Base-by-base conservation (phyloP, 495 filamentous ascomycete species). In the Penicillium alfredii region DNA sequence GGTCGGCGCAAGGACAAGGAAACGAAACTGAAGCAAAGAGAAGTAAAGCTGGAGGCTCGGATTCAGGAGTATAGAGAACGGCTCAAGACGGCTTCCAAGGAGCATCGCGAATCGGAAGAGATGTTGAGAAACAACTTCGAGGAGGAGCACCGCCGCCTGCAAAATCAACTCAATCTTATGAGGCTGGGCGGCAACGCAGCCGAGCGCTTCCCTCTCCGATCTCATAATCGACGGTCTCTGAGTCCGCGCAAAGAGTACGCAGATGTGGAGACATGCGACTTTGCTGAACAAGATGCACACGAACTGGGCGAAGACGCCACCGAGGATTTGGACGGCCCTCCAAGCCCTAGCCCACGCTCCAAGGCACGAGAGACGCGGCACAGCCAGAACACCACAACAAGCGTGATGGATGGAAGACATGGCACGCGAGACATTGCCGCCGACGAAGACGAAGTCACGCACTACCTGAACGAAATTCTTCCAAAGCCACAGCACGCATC, bases 1-100 rank as follows among this genome's bases (percentile, higher is more conserved):
- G 65, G 65, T 15, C 66, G 68, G 18, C 63, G 69, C 30, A 68
- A 73, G 36, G 71, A 74, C 28, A 66, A 66, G 33, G 71, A 75
- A 42, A 59, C 61, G n/a, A 68, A 61, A 23, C 51, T 72, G 20
- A 72, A 73, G 44, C 56, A 69, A 33, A 61, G 67, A 34, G 68
- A 72, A 30, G 49, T 58, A 13, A 74, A 65, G 38, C 40, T 69
- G 17, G 71, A 73, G 35, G 55, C 56, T 11, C 64, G 63, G 25
- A 66, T 69, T 10, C 63, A 72, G 34, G 63, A 67, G 32, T 73
- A 65, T 39, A 60, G 66, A 20, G 61, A 64, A 13, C 56, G 59
- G 2, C 41, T 73, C 20, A 69, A 61, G 37, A 51, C 46, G 18
- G 35, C 49, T 9, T 45, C 55, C 2, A 55, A 63, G 20, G 54